Evolutionary conservation across 169 alveolate species (phyloP), one percentile per base, ranked within the genome.

Genomic region (Eimeria maxima): DNA sequence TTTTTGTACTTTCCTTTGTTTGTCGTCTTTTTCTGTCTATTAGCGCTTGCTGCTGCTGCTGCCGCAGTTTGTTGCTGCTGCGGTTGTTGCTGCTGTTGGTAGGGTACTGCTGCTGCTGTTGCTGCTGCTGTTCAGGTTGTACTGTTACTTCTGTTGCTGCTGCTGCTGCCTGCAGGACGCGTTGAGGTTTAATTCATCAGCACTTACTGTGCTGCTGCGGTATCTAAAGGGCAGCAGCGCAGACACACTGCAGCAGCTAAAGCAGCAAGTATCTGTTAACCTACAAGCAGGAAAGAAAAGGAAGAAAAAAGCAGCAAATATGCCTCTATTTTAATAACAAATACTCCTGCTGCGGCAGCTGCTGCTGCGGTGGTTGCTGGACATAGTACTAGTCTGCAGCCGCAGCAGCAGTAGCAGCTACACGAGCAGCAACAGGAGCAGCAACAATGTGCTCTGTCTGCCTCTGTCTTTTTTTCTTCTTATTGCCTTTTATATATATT

Each of bases 121-220:
- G 76, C 42, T 65, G 76, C 76, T 67, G 76, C 29, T 67, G 42
- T 4, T 18, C 44, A 13, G 8, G 87, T 2, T 29, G 50, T 29
- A 3, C 53, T 42, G 84, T 27, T 27, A 57, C 84, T 53, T 16
- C 84, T 74, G n/a, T 50, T 27, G 84, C 84, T 74, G 84, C 60
- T 53, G 60, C 60, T 53, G 60, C 60, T 53, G 60, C 60, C 20
- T 53, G 16, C 60, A 53, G 60, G 60, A 53, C 60, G 60, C 60
- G 60, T 53, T 53, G 60, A 1, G 60, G 60, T 53, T 53, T 53
- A 53, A 53, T 14, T 53, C 60, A 53, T 7, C 60, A 53, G 60
- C 60, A 53, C 10, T 53, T 7, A 14, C 60, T 53, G 20, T 53
- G 60, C 60, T 53, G 60, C 60, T 53, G 60, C 60, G 60, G 60